These are phyloP conservation scores for Paxillus ammoniavirescens DNA, from an alignment of 768 basidiomycete species.

Conservation along the genomic window DNA sequence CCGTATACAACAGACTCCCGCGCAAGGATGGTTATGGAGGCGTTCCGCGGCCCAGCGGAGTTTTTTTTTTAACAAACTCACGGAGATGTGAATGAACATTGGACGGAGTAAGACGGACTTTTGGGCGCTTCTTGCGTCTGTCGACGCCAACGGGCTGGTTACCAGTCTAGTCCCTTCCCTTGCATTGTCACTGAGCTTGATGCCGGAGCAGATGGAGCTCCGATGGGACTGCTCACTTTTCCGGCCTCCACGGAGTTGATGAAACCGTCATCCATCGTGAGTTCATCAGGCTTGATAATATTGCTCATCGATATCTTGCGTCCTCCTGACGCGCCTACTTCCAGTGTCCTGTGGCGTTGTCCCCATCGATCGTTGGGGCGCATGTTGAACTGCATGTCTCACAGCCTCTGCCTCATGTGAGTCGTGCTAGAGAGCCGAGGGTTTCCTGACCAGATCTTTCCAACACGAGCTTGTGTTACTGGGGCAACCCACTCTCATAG, in stretches of 20 bases:
- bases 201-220: conserved; percentile 8
- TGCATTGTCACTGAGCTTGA: conserved; percentile 1
- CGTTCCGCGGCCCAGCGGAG: no score
- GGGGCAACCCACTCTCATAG: conserved; percentile 16
- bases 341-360: neutral
- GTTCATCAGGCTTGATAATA: conserved; percentile 3
- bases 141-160: neutral
- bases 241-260: conserved; percentile 24
- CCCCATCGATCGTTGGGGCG: conserved; percentile 13
- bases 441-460: conserved; percentile 16
- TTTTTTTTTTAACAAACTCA: neutral
- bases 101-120: neutral
- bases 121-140: neutral
- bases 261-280: conserved; percentile 1
- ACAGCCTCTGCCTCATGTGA: neutral
- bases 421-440: no score
- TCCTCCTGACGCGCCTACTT: conserved; percentile 7
- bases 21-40: neutral
- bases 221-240: conserved; percentile 9
- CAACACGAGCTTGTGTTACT: conserved; percentile 23
- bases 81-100: neutral
- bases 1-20: neutral
- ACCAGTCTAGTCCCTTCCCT: neutral
- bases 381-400: conserved; percentile 12
- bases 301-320: neutral